Conservation (phyloP, 2,329 filamentous ascomycete genomes). For the Cyanodermella asteris region DNA sequence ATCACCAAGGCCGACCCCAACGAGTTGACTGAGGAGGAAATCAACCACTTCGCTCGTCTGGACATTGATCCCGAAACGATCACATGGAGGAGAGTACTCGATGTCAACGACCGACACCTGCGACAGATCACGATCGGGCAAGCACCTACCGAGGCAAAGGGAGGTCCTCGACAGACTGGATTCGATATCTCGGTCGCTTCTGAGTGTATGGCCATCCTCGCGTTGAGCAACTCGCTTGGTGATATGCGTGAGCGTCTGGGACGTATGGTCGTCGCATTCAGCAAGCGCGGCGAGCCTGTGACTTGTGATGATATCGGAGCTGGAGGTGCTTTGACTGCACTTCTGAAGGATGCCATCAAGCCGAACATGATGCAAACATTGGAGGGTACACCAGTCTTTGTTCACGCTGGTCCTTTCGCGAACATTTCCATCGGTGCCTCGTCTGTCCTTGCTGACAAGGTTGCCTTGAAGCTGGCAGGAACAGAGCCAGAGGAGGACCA, state of each 20-base stretch:
- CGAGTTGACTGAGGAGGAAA: constrained; percentile 76
- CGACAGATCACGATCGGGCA: constrained; percentile 74
- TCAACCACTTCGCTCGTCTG: constrained; percentile 67
- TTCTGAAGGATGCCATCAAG: constrained; percentile 98
- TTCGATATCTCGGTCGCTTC: constrained; percentile 97
- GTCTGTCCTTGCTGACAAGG: constrained; percentile 82
- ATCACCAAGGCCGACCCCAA: constrained; percentile 89
- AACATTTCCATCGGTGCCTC: constrained; percentile 97
- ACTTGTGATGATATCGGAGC: constrained; percentile 91
- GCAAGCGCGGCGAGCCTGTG: constrained; percentile 64
- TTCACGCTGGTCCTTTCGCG: constrained; percentile 91
- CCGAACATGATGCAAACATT: constrained; percentile 97
- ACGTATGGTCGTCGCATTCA: constrained; percentile 86
- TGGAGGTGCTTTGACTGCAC: constrained; percentile 72
- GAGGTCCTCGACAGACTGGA: constrained; percentile 65
- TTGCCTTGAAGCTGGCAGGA: constrained; percentile 86
- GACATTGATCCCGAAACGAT: constrained; percentile 96
- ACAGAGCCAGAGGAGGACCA: constrained; percentile 82
- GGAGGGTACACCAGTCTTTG: constrained; percentile 91
- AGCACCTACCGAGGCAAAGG: constrained; percentile 78
- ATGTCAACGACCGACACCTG: constrained; percentile 91
- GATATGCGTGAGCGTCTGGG: constrained; percentile 90
- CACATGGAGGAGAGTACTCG: constrained; percentile 86
- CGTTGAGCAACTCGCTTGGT: constrained; percentile 63
- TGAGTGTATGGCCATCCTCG: constrained; percentile 96